Conservation (phyloP, 352 stramenopile species). For the Phytophthora sojae region DNA sequence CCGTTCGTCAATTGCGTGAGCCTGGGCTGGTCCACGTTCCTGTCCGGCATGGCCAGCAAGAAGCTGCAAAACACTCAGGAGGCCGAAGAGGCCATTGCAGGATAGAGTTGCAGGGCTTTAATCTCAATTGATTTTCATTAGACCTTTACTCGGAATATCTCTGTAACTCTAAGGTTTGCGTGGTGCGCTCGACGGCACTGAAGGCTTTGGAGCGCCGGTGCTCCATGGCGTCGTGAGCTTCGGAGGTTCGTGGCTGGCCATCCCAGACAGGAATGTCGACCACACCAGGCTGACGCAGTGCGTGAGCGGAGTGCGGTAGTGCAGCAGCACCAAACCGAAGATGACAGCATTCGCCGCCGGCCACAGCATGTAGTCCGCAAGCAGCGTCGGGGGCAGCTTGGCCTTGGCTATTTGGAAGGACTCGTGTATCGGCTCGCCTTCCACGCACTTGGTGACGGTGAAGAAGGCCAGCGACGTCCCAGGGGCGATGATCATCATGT, state of each 20-base stretch:
- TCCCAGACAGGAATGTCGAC: constrained; percentile 48
- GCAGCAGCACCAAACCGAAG: constrained; percentile 45
- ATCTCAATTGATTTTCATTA: constrained; percentile 6
- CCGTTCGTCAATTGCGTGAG: constrained; percentile 64
- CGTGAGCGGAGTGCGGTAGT: constrained; percentile 45
- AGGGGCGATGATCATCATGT: constrained; percentile 49
- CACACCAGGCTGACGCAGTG: constrained; percentile 51
- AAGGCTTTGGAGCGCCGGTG: constrained; percentile 8
- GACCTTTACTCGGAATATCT: background rate
- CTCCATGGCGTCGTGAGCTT: constrained; percentile 21
- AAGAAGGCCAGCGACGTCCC: constrained; percentile 40
- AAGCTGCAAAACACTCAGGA: background rate
- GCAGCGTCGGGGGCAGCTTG: constrained; percentile 43
- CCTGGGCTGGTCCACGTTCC: constrained; percentile 57
- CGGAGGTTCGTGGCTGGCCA: constrained; percentile 32
- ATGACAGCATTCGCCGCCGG: constrained; percentile 42
- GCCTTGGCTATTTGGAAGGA: constrained; percentile 36
- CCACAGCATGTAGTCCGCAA: constrained; percentile 58
- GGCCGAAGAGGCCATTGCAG: background rate
- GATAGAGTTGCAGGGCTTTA: background rate
- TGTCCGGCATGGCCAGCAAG: constrained; percentile 57
- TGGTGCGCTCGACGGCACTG: constrained; percentile 18
- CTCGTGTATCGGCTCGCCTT: constrained; percentile 30
- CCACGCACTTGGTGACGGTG: constrained; percentile 43
- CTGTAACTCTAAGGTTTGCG: background rate